These are phyloP conservation scores for Macroventuria anomochaeta DNA, from an alignment of 2,329 filamentous ascomycete species.

Conservation along the genomic window DNA sequence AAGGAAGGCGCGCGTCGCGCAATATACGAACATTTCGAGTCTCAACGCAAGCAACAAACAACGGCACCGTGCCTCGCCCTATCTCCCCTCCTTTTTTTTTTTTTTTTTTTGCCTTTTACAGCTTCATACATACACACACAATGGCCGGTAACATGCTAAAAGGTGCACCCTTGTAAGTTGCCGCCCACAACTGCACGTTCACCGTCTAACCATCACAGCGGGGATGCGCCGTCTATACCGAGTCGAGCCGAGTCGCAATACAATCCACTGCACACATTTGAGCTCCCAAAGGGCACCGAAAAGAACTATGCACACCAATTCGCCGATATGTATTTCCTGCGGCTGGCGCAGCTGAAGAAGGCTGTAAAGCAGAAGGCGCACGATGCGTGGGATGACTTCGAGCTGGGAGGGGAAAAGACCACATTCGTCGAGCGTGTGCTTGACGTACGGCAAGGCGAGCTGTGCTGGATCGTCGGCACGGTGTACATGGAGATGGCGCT, in stretches of 20 bases:
- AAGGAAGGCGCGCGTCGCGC: slow-evolving; percentile 2
- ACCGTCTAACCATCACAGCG: slow-evolving; percentile 29
- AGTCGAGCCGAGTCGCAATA: slow-evolving; percentile 63
- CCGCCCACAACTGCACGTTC: background rate
- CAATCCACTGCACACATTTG: slow-evolving; percentile 76
- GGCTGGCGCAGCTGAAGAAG: slow-evolving; percentile 85
- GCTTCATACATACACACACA: background rate
- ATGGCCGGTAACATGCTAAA: slow-evolving; percentile 35
- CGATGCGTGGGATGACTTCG: slow-evolving; percentile 78
- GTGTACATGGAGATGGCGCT: slow-evolving; percentile 97
- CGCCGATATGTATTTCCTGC: slow-evolving; percentile 96
- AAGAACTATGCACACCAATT: slow-evolving; percentile 91
- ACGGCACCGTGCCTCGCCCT: background rate
- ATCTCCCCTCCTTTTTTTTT: no score
- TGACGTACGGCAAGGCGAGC: slow-evolving; percentile 91
- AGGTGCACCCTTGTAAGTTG: slow-evolving; percentile 40
- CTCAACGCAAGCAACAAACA: background rate
- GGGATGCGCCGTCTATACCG: slow-evolving; percentile 31
- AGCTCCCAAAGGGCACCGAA: slow-evolving; percentile 67
- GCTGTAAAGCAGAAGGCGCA: slow-evolving; percentile 75
- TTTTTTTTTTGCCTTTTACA: background rate
- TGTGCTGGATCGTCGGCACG: slow-evolving; percentile 94
- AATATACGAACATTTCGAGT: background rate
- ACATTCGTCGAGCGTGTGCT: slow-evolving; percentile 84
- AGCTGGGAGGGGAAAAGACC: slow-evolving; percentile 77